phyloP scores from a whole-genome alignment of 306 rosid genomes.

The Gynostemma pentaphyllum region DNA sequence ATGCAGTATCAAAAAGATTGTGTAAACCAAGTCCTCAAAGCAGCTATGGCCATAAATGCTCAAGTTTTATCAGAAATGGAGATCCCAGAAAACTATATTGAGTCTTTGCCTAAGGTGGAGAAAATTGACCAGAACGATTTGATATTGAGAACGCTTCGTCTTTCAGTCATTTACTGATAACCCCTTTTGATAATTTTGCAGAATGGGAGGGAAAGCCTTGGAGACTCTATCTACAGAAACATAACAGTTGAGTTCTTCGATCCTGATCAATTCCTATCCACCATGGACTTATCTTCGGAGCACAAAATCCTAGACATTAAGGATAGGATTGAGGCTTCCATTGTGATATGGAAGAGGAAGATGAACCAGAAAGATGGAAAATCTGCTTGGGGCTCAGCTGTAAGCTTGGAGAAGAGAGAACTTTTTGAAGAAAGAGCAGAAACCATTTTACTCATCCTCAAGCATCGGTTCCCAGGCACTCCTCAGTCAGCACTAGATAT shows the following conservation, averaged over 20 bases:
- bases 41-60: conserved; percentile 99
- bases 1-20: conserved; percentile 90
- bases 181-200: conserved; percentile 10
- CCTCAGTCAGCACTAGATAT: conserved; percentile 89
- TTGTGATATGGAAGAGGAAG: conserved; percentile 91
- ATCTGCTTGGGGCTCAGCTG: conserved; percentile 93
- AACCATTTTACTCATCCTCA: conserved; percentile 72
- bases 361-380: conserved; percentile 90
- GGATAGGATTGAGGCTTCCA: conserved; percentile 89
- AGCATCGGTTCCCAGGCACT: conserved; percentile 85
- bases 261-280: conserved; percentile 70
- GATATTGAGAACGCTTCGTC: neutral
- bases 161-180: neutral
- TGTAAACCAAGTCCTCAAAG: conserved; percentile 96
- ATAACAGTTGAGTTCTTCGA: conserved; percentile 84
- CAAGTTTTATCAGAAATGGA: conserved; percentile 89
- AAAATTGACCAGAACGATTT: neutral
- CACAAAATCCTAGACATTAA: conserved; percentile 86
- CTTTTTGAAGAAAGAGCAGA: conserved; percentile 96
- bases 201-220: conserved; percentile 97
- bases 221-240: conserved; percentile 63
- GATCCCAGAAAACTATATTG: conserved; percentile 87
- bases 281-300: conserved; percentile 82
- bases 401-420: conserved; percentile 88
- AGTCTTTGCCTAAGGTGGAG: conserved; percentile 82